phyloP scores from a whole-genome alignment of 768 basidiomycete genomes.

The Lactifluus rugatus region DNA sequence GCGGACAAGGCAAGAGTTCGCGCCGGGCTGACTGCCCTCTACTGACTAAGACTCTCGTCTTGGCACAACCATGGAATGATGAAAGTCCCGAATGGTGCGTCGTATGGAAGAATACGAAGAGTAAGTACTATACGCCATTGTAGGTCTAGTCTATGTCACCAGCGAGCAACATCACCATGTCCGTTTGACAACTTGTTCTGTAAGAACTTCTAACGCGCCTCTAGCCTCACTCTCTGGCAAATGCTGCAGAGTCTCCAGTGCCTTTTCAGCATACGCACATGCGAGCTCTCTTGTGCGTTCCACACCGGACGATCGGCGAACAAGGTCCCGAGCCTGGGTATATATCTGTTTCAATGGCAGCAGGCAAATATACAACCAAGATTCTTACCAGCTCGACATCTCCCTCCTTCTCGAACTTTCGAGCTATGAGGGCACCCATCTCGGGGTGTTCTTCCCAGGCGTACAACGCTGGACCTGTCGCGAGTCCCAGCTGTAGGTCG shows the following conservation, averaged over 20 bases:
- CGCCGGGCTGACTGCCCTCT: background rate
- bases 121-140: background rate
- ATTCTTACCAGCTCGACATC: conserved; percentile 67
- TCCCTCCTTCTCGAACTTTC: conserved; percentile 66
- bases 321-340: conserved; percentile 53
- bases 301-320: conserved; percentile 62
- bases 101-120: background rate
- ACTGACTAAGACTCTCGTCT: conserved; percentile 1
- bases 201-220: conserved; percentile 61
- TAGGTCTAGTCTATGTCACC: conserved; percentile 1
- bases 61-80: background rate
- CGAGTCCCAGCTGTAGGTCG: conserved; percentile 51
- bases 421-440: conserved; percentile 64
- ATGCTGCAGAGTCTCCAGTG: conserved; percentile 52
- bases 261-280: conserved; percentile 61
- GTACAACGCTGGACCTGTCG: conserved; percentile 79
- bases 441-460: conserved; percentile 79
- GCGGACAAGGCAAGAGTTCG: background rate
- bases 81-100: background rate
- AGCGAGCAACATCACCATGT: conserved; percentile 33
- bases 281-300: conserved; percentile 75
- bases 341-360: background rate
- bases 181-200: conserved; percentile 56
- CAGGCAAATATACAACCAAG: background rate
- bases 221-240: conserved; percentile 80